Conservation (phyloP, 1,284 basidiomycete genomes). For the Nidula niveotomentosa region DNA sequence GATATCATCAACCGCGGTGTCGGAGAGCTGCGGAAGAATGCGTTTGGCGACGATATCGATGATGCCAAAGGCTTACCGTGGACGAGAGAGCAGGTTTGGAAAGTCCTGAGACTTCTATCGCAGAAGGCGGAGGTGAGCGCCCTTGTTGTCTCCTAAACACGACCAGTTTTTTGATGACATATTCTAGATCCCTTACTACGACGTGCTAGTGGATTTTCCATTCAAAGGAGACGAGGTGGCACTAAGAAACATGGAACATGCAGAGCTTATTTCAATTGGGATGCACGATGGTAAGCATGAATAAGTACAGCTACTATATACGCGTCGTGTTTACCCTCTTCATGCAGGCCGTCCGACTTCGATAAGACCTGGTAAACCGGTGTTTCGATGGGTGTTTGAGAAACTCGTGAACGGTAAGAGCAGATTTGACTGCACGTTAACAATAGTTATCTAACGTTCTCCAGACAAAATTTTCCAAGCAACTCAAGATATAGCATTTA, state of each 20-base stretch:
- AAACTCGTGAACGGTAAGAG: conserved; percentile 71
- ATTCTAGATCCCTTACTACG: conserved; percentile 76
- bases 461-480: conserved; percentile 81
- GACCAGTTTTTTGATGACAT: no score
- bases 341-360: conserved; percentile 77
- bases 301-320: background rate
- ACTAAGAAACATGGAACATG: conserved; percentile 85
- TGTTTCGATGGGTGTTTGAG: conserved; percentile 85
- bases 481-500: conserved; percentile 79
- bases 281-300: conserved; percentile 64
- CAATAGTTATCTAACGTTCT: conserved; percentile 3
- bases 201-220: conserved; percentile 80
- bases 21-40: conserved; percentile 85
- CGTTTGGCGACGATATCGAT: conserved; percentile 90
- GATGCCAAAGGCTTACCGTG: conserved; percentile 85
- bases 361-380: conserved; percentile 89
- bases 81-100: conserved; percentile 90
- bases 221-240: conserved; percentile 91
- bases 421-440: background rate
- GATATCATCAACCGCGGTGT: conserved; percentile 84
- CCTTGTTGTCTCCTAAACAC: no score
- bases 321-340: background rate
- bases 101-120: conserved; percentile 75
- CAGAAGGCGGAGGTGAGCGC: conserved; percentile 63
- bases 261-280: conserved; percentile 83